Conservation (phyloP, 805 yeast species). For the Jamesozyma gamospora region DNA sequence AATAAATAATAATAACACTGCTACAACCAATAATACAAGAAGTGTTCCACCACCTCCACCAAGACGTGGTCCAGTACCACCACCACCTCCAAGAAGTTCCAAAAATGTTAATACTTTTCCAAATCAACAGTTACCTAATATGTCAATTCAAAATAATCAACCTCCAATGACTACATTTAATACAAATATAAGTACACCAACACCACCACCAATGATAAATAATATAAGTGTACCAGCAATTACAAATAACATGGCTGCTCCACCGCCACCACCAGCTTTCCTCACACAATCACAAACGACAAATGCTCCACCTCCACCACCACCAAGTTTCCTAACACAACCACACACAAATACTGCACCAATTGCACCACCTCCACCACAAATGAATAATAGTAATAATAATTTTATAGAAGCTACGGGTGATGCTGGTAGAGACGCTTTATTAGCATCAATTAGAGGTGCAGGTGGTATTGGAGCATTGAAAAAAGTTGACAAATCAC, state of each 20-base stretch:
- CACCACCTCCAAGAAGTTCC: conserved; percentile 7
- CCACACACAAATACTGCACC: conserved; percentile 5
- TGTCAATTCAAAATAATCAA: too few relatives aligned
- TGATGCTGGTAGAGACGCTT: conserved; percentile 64
- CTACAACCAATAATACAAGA: conserved; percentile 8
- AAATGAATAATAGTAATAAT: conserved; percentile 4
- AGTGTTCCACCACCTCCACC: conserved; percentile 18
- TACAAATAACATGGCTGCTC: too few relatives aligned
- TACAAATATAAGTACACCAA: conserved; percentile 2
- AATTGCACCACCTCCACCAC: conserved; percentile 8
- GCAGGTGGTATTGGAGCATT: conserved; percentile 66
- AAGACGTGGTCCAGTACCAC: conserved; percentile 16
- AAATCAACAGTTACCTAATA: too few relatives aligned
- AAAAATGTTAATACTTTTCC: too few relatives aligned
- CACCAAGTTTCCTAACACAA: conserved; percentile 4
- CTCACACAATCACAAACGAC: conserved; percentile 4
- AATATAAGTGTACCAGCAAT: conserved; percentile 2
- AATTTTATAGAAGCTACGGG: conserved; percentile 26
- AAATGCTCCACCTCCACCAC: conserved; percentile 14
- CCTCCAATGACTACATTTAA: conserved; percentile 7
- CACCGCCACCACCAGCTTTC: conserved; percentile 5
- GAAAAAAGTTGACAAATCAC: conserved; percentile 72
- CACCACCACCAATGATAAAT: conserved; percentile 13
- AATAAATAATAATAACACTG: neutral
- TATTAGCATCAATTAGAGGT: conserved; percentile 76